Percentiles rank a stretch among this genome's conserved stretches.
Evolutionary conservation across 106 monocot species (phyloP).

Genomic region (Acorus calamus): DNA sequence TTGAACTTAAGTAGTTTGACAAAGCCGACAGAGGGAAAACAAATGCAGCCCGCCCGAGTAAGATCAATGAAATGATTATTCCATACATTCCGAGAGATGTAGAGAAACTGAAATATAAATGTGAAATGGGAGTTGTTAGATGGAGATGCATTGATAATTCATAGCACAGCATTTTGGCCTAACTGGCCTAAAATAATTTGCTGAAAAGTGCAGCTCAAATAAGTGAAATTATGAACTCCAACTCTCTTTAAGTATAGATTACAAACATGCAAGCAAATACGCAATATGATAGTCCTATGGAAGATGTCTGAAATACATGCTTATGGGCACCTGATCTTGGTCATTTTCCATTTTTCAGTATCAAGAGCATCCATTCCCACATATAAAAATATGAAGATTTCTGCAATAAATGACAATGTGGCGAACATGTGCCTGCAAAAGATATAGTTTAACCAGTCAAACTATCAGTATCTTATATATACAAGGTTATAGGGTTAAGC

Average conservation of each 20-base stretch:
- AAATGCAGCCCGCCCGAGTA: conserved; percentile 77
- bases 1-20: conserved; percentile 54
- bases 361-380: conserved; percentile 81
- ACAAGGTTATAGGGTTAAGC: too few species aligned
- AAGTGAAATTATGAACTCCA: too few species aligned
- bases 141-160: too few species aligned
- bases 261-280: too few species aligned
- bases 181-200: too few species aligned
- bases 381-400: conserved; percentile 77
- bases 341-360: conserved; percentile 65
- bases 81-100: conserved; percentile 42
- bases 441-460: too few species aligned
- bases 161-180: too few species aligned
- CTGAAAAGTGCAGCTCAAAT: too few species aligned
- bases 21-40: conserved; percentile 66
- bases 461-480: too few species aligned
- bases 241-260: too few species aligned
- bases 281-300: not conserved
- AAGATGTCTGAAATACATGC: conserved; percentile 3
- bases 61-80: conserved; percentile 34
- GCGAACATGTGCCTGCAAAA: conserved; percentile 74
- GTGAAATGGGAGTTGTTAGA: too few species aligned
- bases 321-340: conserved; percentile 35
- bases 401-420: conserved; percentile 80
- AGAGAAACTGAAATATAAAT: conserved; percentile 22